Conservation (phyloP, 148 eudicot genomes). For the Fagopyrum tataricum region DNA sequence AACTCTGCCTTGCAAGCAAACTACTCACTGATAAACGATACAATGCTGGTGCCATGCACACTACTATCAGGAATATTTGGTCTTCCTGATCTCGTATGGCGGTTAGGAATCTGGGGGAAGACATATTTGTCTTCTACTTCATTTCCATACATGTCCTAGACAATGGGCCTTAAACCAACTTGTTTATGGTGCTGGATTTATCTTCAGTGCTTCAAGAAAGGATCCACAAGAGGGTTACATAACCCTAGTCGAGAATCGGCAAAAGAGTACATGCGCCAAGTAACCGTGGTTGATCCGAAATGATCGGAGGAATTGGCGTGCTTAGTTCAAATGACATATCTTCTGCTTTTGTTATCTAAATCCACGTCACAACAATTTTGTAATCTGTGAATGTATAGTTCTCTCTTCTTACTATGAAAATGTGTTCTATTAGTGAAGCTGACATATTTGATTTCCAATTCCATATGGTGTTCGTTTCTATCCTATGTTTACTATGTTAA, state of each 20-base stretch:
- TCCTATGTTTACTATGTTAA: background rate
- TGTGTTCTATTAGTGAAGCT: background rate
- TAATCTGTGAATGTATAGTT: background rate
- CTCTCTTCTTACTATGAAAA: background rate
- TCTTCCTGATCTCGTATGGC: too few species aligned
- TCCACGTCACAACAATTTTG: background rate
- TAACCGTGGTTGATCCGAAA: slow-evolving; percentile 66
- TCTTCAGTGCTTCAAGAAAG: slow-evolving; percentile 82
- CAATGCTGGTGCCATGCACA: too few species aligned
- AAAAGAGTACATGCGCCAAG: slow-evolving; percentile 95
- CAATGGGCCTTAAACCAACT: too few species aligned
- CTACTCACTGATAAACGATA: too few species aligned
- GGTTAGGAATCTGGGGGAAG: too few species aligned
- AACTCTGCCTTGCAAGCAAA: too few species aligned
- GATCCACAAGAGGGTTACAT: slow-evolving; percentile 94
- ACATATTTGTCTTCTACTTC: too few species aligned
- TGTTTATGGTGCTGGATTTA: slow-evolving; percentile 83
- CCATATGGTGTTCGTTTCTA: background rate
- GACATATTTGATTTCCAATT: background rate
- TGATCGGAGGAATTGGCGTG: slow-evolving; percentile 80
- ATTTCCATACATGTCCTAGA: too few species aligned
- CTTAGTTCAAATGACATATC: slow-evolving; percentile 18
- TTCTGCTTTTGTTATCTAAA: background rate
- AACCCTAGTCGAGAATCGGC: slow-evolving; percentile 95
- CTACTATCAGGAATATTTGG: too few species aligned